phyloP scores from a whole-genome alignment of 1,139 yeast species.

The Scheffersomyces parashehatae region DNA sequence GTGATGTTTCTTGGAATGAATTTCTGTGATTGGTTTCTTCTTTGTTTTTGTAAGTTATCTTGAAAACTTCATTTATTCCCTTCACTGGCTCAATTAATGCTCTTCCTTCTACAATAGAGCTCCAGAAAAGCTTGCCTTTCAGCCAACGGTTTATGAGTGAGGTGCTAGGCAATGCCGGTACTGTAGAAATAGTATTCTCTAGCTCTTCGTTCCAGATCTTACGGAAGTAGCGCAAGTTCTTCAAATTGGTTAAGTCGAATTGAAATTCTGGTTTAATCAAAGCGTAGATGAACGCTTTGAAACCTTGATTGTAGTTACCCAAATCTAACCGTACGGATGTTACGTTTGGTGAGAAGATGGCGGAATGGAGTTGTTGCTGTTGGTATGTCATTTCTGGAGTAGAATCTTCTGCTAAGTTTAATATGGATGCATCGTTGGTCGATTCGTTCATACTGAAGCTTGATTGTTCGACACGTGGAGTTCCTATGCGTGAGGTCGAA shows the following conservation, averaged over 20 bases:
- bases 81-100: slow-evolving; percentile 86
- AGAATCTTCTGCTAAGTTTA: slow-evolving; percentile 1
- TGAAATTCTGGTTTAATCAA: slow-evolving; percentile 37
- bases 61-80: slow-evolving; percentile 75
- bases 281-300: slow-evolving; percentile 38
- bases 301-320: slow-evolving; percentile 41
- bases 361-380: slow-evolving; percentile 21
- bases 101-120: slow-evolving; percentile 73
- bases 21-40: slow-evolving; percentile 18
- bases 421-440: background rate
- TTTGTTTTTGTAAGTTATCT: slow-evolving; percentile 15
- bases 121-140: slow-evolving; percentile 56
- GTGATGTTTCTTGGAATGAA: slow-evolving; percentile 33
- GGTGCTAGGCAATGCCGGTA: slow-evolving; percentile 32
- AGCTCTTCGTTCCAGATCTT: slow-evolving; percentile 74
- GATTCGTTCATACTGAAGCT: background rate
- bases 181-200: slow-evolving; percentile 55
- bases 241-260: slow-evolving; percentile 43
- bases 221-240: slow-evolving; percentile 63
- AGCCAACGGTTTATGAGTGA: slow-evolving; percentile 45
- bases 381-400: slow-evolving; percentile 10
- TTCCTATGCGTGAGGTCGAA: slow-evolving; percentile 7
- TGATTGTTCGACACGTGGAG: slow-evolving; percentile 9
- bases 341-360: slow-evolving; percentile 54
- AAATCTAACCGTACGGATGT: slow-evolving; percentile 63